Percentiles rank a stretch among this genome's conserved stretches.
phyloP scores from a whole-genome alignment of 2,329 filamentous ascomycete genomes.

The Alternaria burnsii region DNA sequence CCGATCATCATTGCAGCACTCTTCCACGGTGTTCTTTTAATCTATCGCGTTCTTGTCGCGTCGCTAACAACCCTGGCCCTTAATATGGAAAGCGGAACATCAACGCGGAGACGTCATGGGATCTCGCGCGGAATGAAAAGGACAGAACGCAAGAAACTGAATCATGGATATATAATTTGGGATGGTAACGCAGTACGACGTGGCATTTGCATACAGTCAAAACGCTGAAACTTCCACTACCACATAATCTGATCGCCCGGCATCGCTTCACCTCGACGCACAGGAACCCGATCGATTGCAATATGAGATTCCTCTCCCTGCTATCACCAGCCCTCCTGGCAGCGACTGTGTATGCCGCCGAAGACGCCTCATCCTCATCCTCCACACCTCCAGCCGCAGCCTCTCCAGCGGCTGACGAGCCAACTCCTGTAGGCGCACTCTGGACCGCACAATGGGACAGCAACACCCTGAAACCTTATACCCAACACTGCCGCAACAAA shows the following conservation, averaged over 20 bases:
- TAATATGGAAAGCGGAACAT: conserved; percentile 30
- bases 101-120: conserved; percentile 11
- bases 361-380: conserved; percentile 17
- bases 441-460: conserved; percentile 44
- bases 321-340: conserved; percentile 35
- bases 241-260: background rate
- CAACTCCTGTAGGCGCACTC: conserved; percentile 40
- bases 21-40: conserved; percentile 33
- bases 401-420: conserved; percentile 29
- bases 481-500: conserved; percentile 27
- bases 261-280: background rate
- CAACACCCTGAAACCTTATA: conserved; percentile 33
- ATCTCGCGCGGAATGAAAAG: conserved; percentile 18
- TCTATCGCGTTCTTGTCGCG: conserved; percentile 25
- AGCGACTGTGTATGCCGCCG: conserved; percentile 25
- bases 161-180: background rate
- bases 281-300: background rate
- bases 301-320: conserved; percentile 36
- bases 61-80: conserved; percentile 16
- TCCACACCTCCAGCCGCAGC: conserved; percentile 20
- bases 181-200: background rate
- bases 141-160: conserved; percentile 22
- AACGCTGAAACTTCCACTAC: background rate
- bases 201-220: background rate
- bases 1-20: background rate